These are phyloP conservation scores for Clonostachys rosea DNA, from an alignment of 2,329 filamentous ascomycete genomes.

Conservation along the genomic window DNA sequence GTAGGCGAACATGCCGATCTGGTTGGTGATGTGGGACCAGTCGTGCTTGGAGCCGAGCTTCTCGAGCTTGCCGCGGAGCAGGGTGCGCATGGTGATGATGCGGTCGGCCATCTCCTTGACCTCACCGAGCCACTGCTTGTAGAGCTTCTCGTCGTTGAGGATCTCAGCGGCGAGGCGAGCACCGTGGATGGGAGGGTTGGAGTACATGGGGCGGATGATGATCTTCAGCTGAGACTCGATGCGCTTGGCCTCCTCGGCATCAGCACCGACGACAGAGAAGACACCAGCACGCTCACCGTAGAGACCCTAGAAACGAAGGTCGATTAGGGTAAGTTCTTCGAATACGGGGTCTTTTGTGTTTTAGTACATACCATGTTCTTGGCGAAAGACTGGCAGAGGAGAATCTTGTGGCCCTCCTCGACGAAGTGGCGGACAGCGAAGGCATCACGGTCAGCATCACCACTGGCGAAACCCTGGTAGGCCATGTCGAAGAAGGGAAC, in stretches of 20 bases:
- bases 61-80: conserved; percentile 93
- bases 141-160: conserved; percentile 77
- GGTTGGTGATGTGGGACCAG: conserved; percentile 97
- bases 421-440: conserved; percentile 93
- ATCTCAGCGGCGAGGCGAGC: conserved; percentile 91
- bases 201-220: conserved; percentile 93
- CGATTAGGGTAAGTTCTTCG: conserved; percentile 1
- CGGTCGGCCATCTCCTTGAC: conserved; percentile 99
- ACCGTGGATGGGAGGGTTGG: conserved; percentile 95
- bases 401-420: conserved; percentile 83
- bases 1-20: conserved; percentile 99
- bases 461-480: conserved; percentile 96
- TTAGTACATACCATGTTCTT: conserved; percentile 84
- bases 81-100: conserved; percentile 96
- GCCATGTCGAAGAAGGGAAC: conserved; percentile 99
- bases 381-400: conserved; percentile 89
- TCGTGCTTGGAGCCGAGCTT: conserved; percentile 92
- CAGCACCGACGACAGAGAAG: conserved; percentile 86
- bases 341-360: neutral
- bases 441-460: conserved; percentile 87
- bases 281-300: conserved; percentile 98
- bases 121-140: conserved; percentile 92
- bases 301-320: conserved; percentile 59
- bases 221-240: conserved; percentile 99
- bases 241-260: conserved; percentile 87